Conservation (phyloP, 1,284 basidiomycete species). For the Ganoderma lingzhi region DNA sequence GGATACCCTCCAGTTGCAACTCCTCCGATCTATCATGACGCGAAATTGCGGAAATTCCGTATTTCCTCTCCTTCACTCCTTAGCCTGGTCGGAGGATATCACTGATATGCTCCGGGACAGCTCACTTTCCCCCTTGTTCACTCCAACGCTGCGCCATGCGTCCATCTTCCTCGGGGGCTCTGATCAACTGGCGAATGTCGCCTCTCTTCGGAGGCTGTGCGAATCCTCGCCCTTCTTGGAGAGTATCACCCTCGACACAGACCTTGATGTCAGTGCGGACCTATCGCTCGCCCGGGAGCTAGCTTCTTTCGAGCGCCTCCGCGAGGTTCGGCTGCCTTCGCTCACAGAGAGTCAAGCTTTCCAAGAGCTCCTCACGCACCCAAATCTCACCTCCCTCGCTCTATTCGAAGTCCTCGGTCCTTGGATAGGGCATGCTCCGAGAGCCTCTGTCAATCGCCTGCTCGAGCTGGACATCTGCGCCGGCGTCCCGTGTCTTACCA, state of each 20-base stretch:
- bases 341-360: background rate
- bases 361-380: background rate
- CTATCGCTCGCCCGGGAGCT: background rate
- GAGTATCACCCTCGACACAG: background rate
- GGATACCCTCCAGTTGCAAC: background rate
- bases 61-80: background rate
- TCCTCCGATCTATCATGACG: background rate
- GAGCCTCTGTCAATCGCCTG: background rate
- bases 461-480: background rate
- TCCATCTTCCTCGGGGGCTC: background rate
- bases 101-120: background rate
- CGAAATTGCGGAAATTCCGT: background rate
- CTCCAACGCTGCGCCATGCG: background rate
- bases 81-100: too few species aligned
- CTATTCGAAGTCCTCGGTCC: background rate
- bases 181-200: background rate
- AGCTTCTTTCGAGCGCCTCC: background rate
- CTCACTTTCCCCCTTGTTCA: background rate
- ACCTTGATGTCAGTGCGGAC: background rate
- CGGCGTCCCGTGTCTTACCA: background rate
- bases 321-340: background rate
- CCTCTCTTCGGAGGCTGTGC: background rate
- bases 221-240: background rate
- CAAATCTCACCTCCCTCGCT: background rate
- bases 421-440: background rate